These are phyloP conservation scores for Plenodomus biglobosus DNA, from an alignment of 2,329 filamentous ascomycete species.

Conservation along the genomic window DNA sequence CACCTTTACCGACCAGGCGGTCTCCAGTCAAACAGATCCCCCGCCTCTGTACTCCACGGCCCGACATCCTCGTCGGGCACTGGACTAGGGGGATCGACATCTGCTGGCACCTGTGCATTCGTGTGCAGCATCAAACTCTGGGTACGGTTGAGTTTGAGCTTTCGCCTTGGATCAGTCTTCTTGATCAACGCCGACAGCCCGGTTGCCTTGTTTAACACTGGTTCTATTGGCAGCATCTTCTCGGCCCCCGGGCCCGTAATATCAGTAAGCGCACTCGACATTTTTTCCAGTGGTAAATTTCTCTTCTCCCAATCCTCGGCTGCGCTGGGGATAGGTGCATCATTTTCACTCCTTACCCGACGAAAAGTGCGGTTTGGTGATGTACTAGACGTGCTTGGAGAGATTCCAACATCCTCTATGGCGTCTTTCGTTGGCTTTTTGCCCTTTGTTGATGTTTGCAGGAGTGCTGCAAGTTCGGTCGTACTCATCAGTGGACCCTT, in stretches of 20 bases:
- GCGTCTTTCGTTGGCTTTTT: constrained; percentile 20
- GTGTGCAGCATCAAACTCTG: constrained; percentile 33
- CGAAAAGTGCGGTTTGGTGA: constrained; percentile 22
- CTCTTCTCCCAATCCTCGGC: constrained; percentile 33
- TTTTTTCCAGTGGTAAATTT: constrained; percentile 21
- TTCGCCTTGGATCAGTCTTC: constrained; percentile 35
- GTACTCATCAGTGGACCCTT: constrained; percentile 30
- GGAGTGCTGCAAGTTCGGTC: constrained; percentile 29
- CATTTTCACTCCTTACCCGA: constrained; percentile 37
- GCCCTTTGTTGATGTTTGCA: constrained; percentile 23
- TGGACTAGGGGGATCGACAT: constrained; percentile 23
- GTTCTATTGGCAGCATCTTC: neutral
- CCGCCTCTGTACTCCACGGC: constrained; percentile 69
- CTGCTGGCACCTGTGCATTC: constrained; percentile 7
- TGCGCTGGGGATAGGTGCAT: constrained; percentile 35
- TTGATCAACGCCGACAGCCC: constrained; percentile 32
- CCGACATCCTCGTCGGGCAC: constrained; percentile 59
- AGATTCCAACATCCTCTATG: constrained; percentile 23
- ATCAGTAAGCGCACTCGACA: neutral
- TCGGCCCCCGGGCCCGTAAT: constrained; percentile 2
- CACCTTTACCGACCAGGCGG: constrained; percentile 43
- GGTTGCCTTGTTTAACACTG: constrained; percentile 15
- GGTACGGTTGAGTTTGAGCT: constrained; percentile 31
- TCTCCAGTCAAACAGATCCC: constrained; percentile 65
- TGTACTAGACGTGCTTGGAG: neutral